A percentile compares a stretch with the other conserved stretches of the same genome.
Conservation (phyloP, 176 grass and related monocot genomes). For the Oryza coarctata region DNA sequence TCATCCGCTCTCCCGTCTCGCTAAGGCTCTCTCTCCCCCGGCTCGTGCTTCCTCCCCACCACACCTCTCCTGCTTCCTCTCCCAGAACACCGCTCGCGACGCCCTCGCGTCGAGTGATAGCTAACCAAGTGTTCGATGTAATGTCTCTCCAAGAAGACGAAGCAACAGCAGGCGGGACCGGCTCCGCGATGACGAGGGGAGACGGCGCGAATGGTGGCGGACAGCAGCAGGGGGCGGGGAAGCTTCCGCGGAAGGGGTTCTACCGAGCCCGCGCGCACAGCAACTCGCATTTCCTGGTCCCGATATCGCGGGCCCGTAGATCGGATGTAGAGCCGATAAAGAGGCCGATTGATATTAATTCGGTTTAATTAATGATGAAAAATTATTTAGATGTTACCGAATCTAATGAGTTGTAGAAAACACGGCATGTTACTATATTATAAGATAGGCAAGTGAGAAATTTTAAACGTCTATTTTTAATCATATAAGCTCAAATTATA, state of each 20-base stretch:
- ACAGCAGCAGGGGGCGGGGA: slow-evolving; percentile 27
- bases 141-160: background rate
- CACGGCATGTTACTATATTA: no score
- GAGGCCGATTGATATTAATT: no score
- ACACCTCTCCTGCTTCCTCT: background rate
- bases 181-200: slow-evolving; percentile 33
- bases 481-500: no score
- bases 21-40: background rate
- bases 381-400: no score
- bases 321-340: no score
- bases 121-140: background rate
- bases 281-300: slow-evolving; percentile 95
- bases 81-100: background rate
- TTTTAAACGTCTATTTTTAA: no score
- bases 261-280: slow-evolving; percentile 81
- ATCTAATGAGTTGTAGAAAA: no score
- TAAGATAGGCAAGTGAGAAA: no score
- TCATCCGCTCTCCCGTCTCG: background rate
- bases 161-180: background rate
- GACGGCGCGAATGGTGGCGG: background rate
- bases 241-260: slow-evolving; percentile 82
- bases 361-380: no score
- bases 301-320: no score
- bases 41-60: background rate
- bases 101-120: background rate